A percentile compares a stretch with the other conserved stretches of the same genome.
phyloP scores from a whole-genome alignment of 176 grass and related monocot species.

The Musa troglodytarum region DNA sequence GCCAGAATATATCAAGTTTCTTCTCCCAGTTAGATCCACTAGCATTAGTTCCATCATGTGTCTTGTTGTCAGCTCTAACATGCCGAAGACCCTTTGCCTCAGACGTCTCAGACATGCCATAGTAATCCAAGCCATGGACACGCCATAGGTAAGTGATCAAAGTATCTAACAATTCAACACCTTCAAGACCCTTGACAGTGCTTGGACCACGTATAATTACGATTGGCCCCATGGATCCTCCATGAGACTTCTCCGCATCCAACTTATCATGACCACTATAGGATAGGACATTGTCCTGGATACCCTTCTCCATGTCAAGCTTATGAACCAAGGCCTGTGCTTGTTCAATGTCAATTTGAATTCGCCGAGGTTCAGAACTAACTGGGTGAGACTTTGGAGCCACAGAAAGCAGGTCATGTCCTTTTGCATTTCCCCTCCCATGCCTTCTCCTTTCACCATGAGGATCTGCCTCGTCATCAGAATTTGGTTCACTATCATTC shows the following conservation, averaged over 20 bases:
- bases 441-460: conserved; percentile 70
- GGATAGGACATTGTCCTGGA: conserved; percentile 64
- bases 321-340: conserved; percentile 55
- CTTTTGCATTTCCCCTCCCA: conserved; percentile 53
- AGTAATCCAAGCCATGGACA: conserved; percentile 94
- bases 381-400: conserved; percentile 72
- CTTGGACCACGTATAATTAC: conserved; percentile 90
- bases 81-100: conserved; percentile 77
- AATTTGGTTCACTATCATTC: conserved; percentile 66
- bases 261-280: conserved; percentile 56
- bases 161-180: conserved; percentile 86
- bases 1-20: conserved; percentile 76
- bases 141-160: conserved; percentile 90
- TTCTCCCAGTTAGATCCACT: conserved; percentile 78
- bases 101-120: conserved; percentile 62
- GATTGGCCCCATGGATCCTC: conserved; percentile 88
- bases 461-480: conserved; percentile 74
- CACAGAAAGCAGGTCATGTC: conserved; percentile 44
- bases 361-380: conserved; percentile 57
- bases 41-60: conserved; percentile 40
- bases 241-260: conserved; percentile 66
- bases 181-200: conserved; percentile 94
- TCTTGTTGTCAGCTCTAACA: conserved; percentile 72
- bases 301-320: conserved; percentile 88
- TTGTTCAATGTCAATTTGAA: conserved; percentile 78